Base-by-base conservation (phyloP, 352 stramenopile species). In the Phytophthora sansomeana region DNA sequence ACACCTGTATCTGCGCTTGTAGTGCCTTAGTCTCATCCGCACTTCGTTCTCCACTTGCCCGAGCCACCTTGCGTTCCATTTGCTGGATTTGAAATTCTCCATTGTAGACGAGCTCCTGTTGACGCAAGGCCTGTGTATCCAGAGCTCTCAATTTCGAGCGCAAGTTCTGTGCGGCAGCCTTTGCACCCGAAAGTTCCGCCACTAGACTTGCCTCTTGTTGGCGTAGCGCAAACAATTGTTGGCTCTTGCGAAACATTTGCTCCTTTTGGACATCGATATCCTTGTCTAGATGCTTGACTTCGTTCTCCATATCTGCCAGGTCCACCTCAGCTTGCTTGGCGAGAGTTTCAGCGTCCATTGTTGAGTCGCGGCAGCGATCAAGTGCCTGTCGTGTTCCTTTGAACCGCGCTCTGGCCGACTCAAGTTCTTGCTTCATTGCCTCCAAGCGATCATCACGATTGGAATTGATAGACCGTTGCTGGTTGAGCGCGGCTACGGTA, bases 41-140 rank as follows among this genome's bases (percentile, higher is more conserved):
- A 32, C 86, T 97, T 21, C 95, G 86, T 67, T 98, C 93, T 5
- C 96, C 97, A 35, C 95, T 95, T 47, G 92, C 96, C 32, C 94
- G 87, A 26, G 95, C 89, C 21, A 98, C 90, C 62, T 98, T 98
- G 43, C 92, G 87, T 75, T 98, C 95, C 81, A 98, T 98, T 69
- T 98, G 92, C 70, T 98, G 94, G 61, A 98, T 98, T 78, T 99
- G 92, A 73, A 98, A 99, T 75, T 98, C 97, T 47, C 93, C 94
- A 69, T 97, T 98, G 73, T 98, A 98, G 51, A 99, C 78, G 7
- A 99, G 78, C 76, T 98, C 96, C 60, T 98, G 87, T 68, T 99
- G 97, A 0, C 90, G 81, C 29, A 96, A 74, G 30, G 83, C 76
- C 47, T 98, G 91, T 26, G 84, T 77, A 50, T 98, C 96, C 0